Conservation (phyloP, 768 basidiomycete genomes). For the Asterophora lycoperdoides region DNA sequence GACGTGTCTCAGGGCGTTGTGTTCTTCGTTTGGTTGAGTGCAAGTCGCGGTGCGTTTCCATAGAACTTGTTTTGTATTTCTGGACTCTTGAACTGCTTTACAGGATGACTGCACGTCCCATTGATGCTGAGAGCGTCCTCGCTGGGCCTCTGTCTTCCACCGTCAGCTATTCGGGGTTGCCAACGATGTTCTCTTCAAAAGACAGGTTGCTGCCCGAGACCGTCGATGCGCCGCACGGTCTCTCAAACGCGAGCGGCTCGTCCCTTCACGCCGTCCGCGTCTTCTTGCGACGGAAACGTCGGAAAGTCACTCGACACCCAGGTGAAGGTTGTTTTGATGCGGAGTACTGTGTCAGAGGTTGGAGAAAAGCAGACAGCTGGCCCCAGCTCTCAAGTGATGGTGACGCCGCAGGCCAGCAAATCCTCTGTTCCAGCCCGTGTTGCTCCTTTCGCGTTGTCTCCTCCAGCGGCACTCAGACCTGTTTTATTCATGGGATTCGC, state of each 20-base stretch:
- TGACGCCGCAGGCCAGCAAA: not conserved
- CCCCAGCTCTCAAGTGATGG: not conserved
- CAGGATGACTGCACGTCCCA: constrained; percentile 71
- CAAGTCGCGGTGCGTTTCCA: constrained; percentile 42
- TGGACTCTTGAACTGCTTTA: not conserved
- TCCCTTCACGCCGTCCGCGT: not conserved
- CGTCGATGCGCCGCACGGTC: constrained; percentile 9
- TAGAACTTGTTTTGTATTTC: not conserved
- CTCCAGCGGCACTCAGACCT: not conserved
- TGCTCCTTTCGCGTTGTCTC: constrained; percentile 3
- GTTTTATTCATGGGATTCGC: not conserved
- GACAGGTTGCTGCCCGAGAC: constrained; percentile 17
- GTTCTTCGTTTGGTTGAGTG: constrained; percentile 26
- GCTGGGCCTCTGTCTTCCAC: constrained; percentile 56
- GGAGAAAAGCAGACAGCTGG: not conserved
- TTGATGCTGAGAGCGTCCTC: constrained; percentile 86
- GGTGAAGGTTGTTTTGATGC: not conserved
- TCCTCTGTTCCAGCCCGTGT: not conserved
- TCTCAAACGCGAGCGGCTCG: constrained; percentile 1
- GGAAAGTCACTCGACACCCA: not conserved
- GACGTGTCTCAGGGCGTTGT: constrained; percentile 32
- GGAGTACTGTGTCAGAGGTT: not conserved
- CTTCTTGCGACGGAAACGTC: constrained; percentile 2
- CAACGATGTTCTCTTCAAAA: constrained; percentile 30
- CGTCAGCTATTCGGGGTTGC: constrained; percentile 31